Base-by-base conservation (phyloP, 495 filamentous ascomycete genomes). In the Tuber indicum region DNA sequence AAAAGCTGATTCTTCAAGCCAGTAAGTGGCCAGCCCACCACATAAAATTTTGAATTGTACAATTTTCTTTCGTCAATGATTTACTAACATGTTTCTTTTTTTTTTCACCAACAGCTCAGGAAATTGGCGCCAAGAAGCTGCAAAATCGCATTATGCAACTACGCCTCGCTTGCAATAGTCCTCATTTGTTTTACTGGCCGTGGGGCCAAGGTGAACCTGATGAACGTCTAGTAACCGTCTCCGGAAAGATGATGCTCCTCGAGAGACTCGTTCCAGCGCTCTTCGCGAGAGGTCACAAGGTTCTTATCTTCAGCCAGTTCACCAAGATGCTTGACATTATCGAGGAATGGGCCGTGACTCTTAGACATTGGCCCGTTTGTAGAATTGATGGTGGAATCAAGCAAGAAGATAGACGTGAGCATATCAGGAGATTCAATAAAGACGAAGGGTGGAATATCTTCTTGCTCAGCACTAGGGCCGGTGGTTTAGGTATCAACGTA, bases 231-330 rank as follows among this genome's bases (percentile, higher is more conserved):
- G 89, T 98, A 73, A 94, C 91, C 0, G 89, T 91, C 3, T 97
- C 94, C 0, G 96, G 94, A 17, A 99, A 98, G 85, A 97, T 98
- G 94, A 89, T 96, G 14, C 88, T 99, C 5, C 89, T 99, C 1
- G 96, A 98, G 83, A 89, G 93, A 1, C 87, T 99, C 0, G 88
- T 98, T 0, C 91, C 94, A 0, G 88, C 87, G 46, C 87, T 99
- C 9, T 90, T 99, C 73, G 78, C 87, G 9, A 88, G 89, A 49
- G 91, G 89, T 46, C 95, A 98, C 85, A 97, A 98, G 83, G 90
- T 97, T 49, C 89, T 99, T 76, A 93, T 99, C 80, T 99, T 99
- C 86, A 95, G 92, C 0, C 96, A 99, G 82, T 99, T 99, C 86
- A 96, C 94, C 74, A 94, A 90, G 3, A 94, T 96, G 81, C 89